Evolutionary conservation across 2,329 filamentous ascomycete genomes (phyloP).

Genomic region (Esteya vermicola): DNA sequence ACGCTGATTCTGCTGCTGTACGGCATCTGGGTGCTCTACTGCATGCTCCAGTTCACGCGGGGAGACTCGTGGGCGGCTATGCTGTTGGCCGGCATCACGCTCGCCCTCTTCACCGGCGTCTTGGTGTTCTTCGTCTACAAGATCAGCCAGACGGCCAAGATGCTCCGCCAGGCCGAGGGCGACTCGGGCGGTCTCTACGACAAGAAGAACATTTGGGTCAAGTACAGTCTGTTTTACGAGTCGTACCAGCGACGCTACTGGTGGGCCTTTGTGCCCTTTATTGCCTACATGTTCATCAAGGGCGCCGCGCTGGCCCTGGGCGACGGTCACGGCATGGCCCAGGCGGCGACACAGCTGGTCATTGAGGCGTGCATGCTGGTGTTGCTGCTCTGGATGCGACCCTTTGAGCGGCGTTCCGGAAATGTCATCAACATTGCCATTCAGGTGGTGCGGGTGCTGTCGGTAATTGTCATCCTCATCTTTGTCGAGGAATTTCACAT

Average conservation of each 20-base stretch:
- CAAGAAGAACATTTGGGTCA: slow-evolving; percentile 80
- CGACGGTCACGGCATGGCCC: slow-evolving; percentile 71
- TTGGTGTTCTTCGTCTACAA: slow-evolving; percentile 73
- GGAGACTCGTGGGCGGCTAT: slow-evolving; percentile 94
- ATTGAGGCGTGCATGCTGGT: slow-evolving; percentile 69
- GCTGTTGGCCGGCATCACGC: slow-evolving; percentile 64
- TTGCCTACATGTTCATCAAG: slow-evolving; percentile 82
- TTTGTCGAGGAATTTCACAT: slow-evolving; percentile 92
- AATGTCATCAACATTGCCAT: slow-evolving; percentile 92
- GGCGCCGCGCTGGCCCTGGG: slow-evolving; percentile 73
- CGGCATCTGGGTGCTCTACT: slow-evolving; percentile 90
- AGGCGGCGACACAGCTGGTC: slow-evolving; percentile 65
- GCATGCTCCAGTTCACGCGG: slow-evolving; percentile 84
- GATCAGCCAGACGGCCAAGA: slow-evolving; percentile 63
- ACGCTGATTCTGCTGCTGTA: slow-evolving; percentile 84
- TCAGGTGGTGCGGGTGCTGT: slow-evolving; percentile 76
- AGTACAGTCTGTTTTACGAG: slow-evolving; percentile 96
- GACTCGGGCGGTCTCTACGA: slow-evolving; percentile 64
- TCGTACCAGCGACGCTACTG: slow-evolving; percentile 88
- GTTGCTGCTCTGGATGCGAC: slow-evolving; percentile 70
- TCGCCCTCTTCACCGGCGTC: slow-evolving; percentile 65
- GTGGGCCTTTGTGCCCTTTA: slow-evolving; percentile 89
- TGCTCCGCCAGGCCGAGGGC: slow-evolving; percentile 62
- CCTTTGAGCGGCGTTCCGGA: slow-evolving; percentile 73
- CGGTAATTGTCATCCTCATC: slow-evolving; percentile 75